Conservation (phyloP, 2,329 filamentous ascomycete genomes). For the Teratosphaeria zuluensis region DNA sequence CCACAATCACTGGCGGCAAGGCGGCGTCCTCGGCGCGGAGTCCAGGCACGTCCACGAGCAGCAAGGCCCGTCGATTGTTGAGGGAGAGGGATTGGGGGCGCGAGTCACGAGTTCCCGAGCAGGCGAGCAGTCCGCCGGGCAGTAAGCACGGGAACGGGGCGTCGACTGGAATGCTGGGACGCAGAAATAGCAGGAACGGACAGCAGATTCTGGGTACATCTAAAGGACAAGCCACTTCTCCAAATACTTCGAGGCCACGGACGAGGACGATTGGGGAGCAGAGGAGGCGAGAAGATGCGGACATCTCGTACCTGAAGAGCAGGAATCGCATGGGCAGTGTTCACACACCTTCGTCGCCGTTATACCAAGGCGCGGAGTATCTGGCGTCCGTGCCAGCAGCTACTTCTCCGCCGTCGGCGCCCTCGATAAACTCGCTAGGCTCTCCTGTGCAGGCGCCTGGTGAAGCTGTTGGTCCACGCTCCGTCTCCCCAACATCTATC, state of each 20-base stretch:
- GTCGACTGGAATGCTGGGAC: constrained; percentile 10
- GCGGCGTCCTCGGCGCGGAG: constrained; percentile 1
- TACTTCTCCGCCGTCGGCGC: constrained; percentile 17
- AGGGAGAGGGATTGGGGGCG: constrained; percentile 11
- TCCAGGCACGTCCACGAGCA: constrained; percentile 6
- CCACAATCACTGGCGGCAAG: constrained; percentile 16
- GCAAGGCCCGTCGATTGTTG: constrained; percentile 11
- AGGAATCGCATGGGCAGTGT: constrained; percentile 62
- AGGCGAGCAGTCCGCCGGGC: constrained; percentile 13
- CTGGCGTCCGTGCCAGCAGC: constrained; percentile 22
- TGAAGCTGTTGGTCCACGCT: constrained; percentile 14
- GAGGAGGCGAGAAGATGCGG: constrained; percentile 29
- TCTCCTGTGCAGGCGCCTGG: constrained; percentile 16
- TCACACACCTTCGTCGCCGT: constrained; percentile 46
- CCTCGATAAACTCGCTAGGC: constrained; percentile 22
- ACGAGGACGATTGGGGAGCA: constrained; percentile 43
- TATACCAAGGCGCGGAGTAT: constrained; percentile 33
- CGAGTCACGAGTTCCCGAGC: constrained; percentile 2
- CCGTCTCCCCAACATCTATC: constrained; percentile 22
- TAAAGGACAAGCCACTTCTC: constrained; percentile 3
- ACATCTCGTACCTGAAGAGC: constrained; percentile 34
- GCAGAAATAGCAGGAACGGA: constrained; percentile 18
- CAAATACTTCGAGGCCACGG: constrained; percentile 29
- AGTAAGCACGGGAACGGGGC: constrained; percentile 13
- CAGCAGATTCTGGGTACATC: constrained; percentile 9